Evolutionary conservation across 2,329 filamentous ascomycete genomes (phyloP).

Genomic region (Exophiala spinifera): DNA sequence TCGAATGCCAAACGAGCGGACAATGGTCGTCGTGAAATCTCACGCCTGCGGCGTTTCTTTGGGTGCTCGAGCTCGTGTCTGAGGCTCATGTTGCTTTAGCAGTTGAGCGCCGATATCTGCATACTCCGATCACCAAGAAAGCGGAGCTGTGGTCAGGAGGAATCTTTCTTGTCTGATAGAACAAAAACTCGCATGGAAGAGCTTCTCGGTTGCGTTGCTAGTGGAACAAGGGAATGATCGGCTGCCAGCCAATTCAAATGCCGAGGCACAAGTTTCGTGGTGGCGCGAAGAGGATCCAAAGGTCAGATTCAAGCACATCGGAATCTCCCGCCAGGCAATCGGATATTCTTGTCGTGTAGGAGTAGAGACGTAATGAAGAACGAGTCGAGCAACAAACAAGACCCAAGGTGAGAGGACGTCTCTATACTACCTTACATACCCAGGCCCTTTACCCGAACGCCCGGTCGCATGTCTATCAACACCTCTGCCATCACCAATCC

Average conservation of each 20-base stretch:
- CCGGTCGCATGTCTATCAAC: no score
- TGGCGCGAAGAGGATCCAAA: no score
- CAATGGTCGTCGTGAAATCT: slow-evolving; percentile 54
- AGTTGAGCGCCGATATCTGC: not conserved
- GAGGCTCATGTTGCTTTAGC: slow-evolving; percentile 40
- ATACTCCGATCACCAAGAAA: slow-evolving; percentile 4
- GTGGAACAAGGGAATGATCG: not conserved
- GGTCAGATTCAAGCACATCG: no score
- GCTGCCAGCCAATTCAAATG: slow-evolving; percentile 1
- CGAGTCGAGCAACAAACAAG: no score
- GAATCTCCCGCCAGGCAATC: no score
- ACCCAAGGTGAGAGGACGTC: no score
- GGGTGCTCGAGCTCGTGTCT: slow-evolving; percentile 44
- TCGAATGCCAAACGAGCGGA: slow-evolving; percentile 80
- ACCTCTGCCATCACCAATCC: no score
- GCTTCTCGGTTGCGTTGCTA: not conserved
- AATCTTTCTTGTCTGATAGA: not conserved
- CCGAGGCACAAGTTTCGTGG: slow-evolving; percentile 2
- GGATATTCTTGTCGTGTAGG: no score
- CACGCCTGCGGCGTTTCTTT: slow-evolving; percentile 52
- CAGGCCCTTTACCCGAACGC: no score
- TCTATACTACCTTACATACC: no score
- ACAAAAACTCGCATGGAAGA: not conserved
- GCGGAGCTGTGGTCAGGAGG: not conserved
- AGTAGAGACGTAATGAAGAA: no score